Evolutionary conservation across 768 basidiomycete genomes (phyloP).

Genomic region (Tephrocybe sp.): DNA sequence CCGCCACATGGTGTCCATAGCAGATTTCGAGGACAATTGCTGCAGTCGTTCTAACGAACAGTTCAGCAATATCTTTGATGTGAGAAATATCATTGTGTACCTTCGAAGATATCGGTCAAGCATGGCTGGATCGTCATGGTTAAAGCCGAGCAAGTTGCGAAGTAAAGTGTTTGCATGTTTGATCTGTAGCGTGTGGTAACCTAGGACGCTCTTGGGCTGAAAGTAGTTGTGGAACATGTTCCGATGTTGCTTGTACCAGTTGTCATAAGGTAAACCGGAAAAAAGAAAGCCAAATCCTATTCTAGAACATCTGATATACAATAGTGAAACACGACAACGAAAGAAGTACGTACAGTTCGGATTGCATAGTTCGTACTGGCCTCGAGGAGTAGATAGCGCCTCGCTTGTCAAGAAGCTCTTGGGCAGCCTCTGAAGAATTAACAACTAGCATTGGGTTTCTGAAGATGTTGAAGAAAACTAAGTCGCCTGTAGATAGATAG

Average conservation of each 20-base stretch:
- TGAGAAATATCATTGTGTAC: conserved; percentile 15
- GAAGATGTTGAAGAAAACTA: conserved; percentile 8
- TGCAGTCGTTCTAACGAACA: conserved; percentile 1
- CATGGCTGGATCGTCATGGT: conserved; percentile 14
- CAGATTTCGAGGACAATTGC: conserved; percentile 13
- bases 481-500: not conserved
- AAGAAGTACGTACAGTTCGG: conserved; percentile 4
- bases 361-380: conserved; percentile 16
- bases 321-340: not conserved
- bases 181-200: conserved; percentile 19
- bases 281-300: conserved; percentile 20
- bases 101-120: conserved; percentile 23
- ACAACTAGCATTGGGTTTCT: conserved; percentile 24
- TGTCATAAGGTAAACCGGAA: conserved; percentile 19
- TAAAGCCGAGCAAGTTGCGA: conserved; percentile 15
- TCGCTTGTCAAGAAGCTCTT: conserved; percentile 44
- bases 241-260: conserved; percentile 20
- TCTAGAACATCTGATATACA: conserved; percentile 5
- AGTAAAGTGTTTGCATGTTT: conserved; percentile 22
- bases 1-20: conserved; percentile 20
- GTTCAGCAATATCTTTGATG: no score
- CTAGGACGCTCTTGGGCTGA: conserved; percentile 14
- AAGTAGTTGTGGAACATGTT: conserved; percentile 24
- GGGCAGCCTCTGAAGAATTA: conserved; percentile 26
- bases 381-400: conserved; percentile 39